Percentiles rank a stretch among this genome's conserved stretches.
Conservation (phyloP, 257 asterid genomes). For the Voacanga thouarsii region DNA sequence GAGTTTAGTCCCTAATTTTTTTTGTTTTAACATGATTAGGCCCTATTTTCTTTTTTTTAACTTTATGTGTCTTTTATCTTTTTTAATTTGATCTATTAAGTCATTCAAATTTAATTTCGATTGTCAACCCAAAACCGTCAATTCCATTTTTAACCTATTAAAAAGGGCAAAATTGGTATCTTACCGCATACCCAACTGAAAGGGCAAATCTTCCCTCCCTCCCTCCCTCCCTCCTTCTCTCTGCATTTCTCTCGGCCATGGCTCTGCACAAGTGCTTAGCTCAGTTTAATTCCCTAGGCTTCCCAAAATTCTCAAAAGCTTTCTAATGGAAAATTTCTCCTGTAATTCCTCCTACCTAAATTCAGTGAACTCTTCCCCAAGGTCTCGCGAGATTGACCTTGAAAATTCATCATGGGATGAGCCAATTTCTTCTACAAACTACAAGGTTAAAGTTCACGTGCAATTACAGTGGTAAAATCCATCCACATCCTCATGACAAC, state of each 20-base stretch:
- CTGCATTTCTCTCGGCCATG: neutral
- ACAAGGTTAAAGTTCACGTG: conserved; percentile 49
- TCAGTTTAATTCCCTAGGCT: neutral
- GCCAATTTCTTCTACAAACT: conserved; percentile 20
- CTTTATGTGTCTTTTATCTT: no score
- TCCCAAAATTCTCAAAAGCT: neutral
- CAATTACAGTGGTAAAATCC: conserved; percentile 83
- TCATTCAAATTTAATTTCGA: no score
- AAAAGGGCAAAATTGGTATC: no score
- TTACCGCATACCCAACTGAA: no score
- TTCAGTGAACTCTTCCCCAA: conserved; percentile 42
- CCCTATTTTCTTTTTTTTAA: no score
- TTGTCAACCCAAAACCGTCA: no score
- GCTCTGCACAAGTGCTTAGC: neutral
- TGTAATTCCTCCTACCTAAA: conserved; percentile 34
- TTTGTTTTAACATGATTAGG: no score
- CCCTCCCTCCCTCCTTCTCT: neutral
- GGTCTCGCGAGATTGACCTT: conserved; percentile 38
- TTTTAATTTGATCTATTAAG: no score
- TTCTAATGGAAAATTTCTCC: conserved; percentile 31
- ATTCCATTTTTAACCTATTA: no score
- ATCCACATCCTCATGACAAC: conserved; percentile 83
- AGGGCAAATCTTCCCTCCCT: conserved; percentile 3
- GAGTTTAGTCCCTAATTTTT: no score
- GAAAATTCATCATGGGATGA: conserved; percentile 44